Evolutionary conservation across 352 stramenopile genomes (phyloP).

Genomic region (Nothophytophthora sp.): DNA sequence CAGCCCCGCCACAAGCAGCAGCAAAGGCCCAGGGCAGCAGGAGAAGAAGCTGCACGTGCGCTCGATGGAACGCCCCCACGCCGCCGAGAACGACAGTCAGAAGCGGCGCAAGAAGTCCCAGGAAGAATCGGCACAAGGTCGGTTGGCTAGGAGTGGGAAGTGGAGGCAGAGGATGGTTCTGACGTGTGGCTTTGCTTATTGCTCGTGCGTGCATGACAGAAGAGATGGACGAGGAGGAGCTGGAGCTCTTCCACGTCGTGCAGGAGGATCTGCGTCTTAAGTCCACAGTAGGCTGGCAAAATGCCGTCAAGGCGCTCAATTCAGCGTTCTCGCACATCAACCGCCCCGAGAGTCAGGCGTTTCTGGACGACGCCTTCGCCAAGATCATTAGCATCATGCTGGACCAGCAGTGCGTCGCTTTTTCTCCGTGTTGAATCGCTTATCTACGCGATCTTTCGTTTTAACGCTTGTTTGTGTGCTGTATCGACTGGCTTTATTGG

Average conservation of each 20-base stretch:
- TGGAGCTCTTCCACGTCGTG: conserved; percentile 84
- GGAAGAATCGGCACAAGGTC: too few species aligned
- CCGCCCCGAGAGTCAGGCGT: conserved; percentile 68
- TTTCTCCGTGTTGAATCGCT: neutral
- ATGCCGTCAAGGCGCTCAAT: conserved; percentile 85
- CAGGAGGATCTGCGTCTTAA: conserved; percentile 86
- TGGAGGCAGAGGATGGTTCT: too few species aligned
- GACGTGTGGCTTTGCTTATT: too few species aligned
- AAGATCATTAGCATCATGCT: conserved; percentile 91
- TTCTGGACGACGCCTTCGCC: conserved; percentile 75
- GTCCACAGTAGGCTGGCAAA: conserved; percentile 90
- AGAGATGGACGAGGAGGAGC: conserved; percentile 82
- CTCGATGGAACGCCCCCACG: conserved; percentile 53
- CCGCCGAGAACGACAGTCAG: conserved; percentile 52
- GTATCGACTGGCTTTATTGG: conserved; percentile 7
- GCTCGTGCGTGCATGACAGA: conserved; percentile 29
- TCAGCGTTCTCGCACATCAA: conserved; percentile 71
- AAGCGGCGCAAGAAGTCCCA: conserved; percentile 75
- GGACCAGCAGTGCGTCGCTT: conserved; percentile 82
- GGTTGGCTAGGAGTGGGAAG: too few species aligned
- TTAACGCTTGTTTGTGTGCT: conserved; percentile 1
- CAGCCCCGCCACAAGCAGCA: conserved; percentile 34
- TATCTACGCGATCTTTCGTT: neutral
- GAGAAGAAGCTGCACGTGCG: conserved; percentile 68
- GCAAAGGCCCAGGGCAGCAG: too few species aligned